Conservation (phyloP, 2,329 filamentous ascomycete genomes). For the Penicillium paneum region DNA sequence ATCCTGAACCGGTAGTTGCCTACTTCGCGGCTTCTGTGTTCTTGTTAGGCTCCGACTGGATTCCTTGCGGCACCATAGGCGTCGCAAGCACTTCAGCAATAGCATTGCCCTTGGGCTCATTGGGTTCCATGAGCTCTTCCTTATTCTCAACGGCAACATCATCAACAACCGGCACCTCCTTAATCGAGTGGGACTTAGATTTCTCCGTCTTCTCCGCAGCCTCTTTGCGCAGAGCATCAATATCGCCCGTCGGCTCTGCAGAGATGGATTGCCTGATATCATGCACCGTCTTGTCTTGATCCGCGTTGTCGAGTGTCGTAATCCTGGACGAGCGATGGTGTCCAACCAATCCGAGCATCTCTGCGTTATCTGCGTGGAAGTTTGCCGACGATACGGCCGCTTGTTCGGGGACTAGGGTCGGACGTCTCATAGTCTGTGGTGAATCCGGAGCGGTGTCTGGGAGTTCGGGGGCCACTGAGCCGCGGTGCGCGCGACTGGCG, state of each 20-base stretch:
- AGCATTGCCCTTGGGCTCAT: conserved; percentile 2
- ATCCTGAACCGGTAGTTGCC: conserved; percentile 12
- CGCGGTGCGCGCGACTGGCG: conserved; percentile 20
- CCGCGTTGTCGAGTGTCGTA: conserved; percentile 33
- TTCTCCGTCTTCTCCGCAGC: conserved; percentile 22
- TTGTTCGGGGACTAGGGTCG: conserved; percentile 33
- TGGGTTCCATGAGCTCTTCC: conserved; percentile 6
- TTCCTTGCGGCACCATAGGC: not conserved
- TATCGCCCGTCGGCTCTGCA: conserved; percentile 21
- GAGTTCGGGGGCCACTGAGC: conserved; percentile 34
- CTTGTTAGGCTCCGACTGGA: conserved; percentile 2
- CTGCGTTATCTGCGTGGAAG: conserved; percentile 38
- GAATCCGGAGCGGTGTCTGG: conserved; percentile 22
- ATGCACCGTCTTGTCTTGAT: conserved; percentile 34
- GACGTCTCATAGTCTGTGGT: conserved; percentile 23
- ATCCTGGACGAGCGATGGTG: conserved; percentile 40
- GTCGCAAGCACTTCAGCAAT: conserved; percentile 6
- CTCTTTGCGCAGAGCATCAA: conserved; percentile 32
- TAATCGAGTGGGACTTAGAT: conserved; percentile 19
- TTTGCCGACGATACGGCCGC: conserved; percentile 40
- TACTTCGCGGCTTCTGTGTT: conserved; percentile 13
- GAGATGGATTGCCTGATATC: conserved; percentile 41
- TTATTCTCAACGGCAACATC: conserved; percentile 1
- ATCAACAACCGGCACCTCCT: conserved; percentile 16
- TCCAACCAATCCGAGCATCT: conserved; percentile 36